Evolutionary conservation across 75 land plant genomes (phyloP).

Genomic region (Cunninghamia lanceolata): DNA sequence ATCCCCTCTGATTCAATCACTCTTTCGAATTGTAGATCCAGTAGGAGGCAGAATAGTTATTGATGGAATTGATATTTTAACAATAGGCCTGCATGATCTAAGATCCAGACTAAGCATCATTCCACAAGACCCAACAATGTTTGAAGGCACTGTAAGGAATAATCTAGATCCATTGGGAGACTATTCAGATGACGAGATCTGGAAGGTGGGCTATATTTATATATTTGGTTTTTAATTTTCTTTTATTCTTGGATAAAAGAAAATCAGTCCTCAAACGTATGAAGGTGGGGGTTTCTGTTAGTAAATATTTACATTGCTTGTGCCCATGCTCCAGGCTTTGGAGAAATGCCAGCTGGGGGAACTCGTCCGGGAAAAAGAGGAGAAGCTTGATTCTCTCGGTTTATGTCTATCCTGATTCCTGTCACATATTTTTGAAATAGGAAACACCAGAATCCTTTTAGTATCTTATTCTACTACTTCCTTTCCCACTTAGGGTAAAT

Average conservation of each 20-base stretch:
- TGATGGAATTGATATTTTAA: slow-evolving; percentile 52
- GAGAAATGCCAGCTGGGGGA: slow-evolving; percentile 81
- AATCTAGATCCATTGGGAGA: slow-evolving; percentile 76
- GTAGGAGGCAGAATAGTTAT: slow-evolving; percentile 42
- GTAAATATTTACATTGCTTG: not conserved
- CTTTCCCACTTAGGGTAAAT: not conserved
- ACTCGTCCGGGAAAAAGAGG: slow-evolving; percentile 56
- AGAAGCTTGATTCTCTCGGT: slow-evolving; percentile 72
- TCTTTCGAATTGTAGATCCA: slow-evolving; percentile 76
- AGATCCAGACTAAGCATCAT: slow-evolving; percentile 75
- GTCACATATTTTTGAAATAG: not conserved
- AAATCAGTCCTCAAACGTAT: not conserved
- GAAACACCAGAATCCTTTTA: too few relatives aligned
- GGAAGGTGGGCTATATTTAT: slow-evolving; percentile 41
- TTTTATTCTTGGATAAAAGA: not conserved
- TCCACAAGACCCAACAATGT: slow-evolving; percentile 93
- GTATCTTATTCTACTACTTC: not conserved
- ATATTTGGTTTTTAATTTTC: not conserved
- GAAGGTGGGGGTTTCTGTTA: not conserved
- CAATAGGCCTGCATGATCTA: slow-evolving; percentile 66
- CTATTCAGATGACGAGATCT: slow-evolving; percentile 63
- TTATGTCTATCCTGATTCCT: slow-evolving; percentile 6
- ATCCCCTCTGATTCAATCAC: slow-evolving; percentile 68
- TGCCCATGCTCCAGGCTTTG: slow-evolving; percentile 41
- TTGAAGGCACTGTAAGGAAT: slow-evolving; percentile 63